phyloP scores from a whole-genome alignment of 1,284 basidiomycete species.

The Pseudozyma sp. region DNA sequence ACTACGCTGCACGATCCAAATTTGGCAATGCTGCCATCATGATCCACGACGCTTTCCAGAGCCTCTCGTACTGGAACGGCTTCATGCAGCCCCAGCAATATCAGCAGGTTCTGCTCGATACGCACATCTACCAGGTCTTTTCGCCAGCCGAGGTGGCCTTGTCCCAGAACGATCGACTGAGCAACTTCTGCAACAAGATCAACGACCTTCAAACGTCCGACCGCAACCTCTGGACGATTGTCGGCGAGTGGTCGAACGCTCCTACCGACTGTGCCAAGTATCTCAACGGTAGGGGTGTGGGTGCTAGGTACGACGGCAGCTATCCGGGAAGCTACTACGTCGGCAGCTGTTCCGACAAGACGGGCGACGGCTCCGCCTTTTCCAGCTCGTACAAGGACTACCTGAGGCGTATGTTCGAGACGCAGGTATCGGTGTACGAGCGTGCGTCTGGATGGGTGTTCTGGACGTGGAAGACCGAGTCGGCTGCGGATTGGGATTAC shows the following conservation, averaged over 20 bases:
- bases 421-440: slow-evolving; percentile 73
- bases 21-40: slow-evolving; percentile 69
- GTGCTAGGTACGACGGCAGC: slow-evolving; percentile 84
- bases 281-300: slow-evolving; percentile 75
- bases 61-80: slow-evolving; percentile 79
- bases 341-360: slow-evolving; percentile 80
- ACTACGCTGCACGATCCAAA: slow-evolving; percentile 44
- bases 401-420: slow-evolving; percentile 85
- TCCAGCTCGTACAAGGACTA: slow-evolving; percentile 83
- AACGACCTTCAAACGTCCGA: slow-evolving; percentile 42
- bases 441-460: slow-evolving; percentile 78
- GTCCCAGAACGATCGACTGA: slow-evolving; percentile 52
- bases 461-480: slow-evolving; percentile 83
- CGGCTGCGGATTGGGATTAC: slow-evolving; percentile 67
- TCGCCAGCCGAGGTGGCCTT: slow-evolving; percentile 41
- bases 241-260: slow-evolving; percentile 72
- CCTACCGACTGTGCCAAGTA: slow-evolving; percentile 86
- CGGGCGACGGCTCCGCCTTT: slow-evolving; percentile 80
- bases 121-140: slow-evolving; percentile 67
- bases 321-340: slow-evolving; percentile 71
- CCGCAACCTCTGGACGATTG: slow-evolving; percentile 59
- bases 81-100: slow-evolving; percentile 74
- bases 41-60: slow-evolving; percentile 88
- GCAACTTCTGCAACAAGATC: slow-evolving; percentile 52
- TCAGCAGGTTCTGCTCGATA: slow-evolving; percentile 81